These are phyloP conservation scores for Cladosporium austrohemisphaericum DNA, from an alignment of 2,329 filamentous ascomycete genomes.

Conservation along the genomic window DNA sequence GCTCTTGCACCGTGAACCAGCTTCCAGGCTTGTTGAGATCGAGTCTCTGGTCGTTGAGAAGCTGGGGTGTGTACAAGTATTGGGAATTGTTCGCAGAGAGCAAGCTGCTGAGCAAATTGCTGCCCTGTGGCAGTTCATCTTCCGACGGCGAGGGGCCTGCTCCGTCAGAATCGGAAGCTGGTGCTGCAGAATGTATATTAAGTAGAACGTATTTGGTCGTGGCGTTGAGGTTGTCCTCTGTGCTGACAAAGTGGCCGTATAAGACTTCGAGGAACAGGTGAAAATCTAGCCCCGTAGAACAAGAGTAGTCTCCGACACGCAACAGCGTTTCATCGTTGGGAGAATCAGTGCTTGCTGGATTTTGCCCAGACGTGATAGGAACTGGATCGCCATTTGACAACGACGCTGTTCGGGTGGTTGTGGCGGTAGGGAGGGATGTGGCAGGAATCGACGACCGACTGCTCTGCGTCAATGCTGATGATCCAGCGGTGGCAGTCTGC, in stretches of 20 bases:
- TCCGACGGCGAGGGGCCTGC: slow-evolving; percentile 41
- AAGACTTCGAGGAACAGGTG: slow-evolving; percentile 49
- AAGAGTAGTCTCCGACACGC: slow-evolving; percentile 51
- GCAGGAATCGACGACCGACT: neutral
- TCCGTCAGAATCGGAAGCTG: slow-evolving; percentile 37
- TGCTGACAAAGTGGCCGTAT: slow-evolving; percentile 51
- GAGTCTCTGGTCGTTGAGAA: slow-evolving; percentile 49
- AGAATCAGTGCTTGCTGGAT: slow-evolving; percentile 14
- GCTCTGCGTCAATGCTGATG: neutral
- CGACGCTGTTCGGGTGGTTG: neutral
- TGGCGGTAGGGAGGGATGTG: neutral
- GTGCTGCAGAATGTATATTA: slow-evolving; percentile 57
- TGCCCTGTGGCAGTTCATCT: slow-evolving; percentile 42
- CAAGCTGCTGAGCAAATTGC: slow-evolving; percentile 45
- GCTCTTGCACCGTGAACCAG: slow-evolving; percentile 48
- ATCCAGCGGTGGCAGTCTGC: neutral
- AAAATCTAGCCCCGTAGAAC: slow-evolving; percentile 52
- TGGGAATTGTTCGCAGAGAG: slow-evolving; percentile 47
- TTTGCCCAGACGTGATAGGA: slow-evolving; percentile 9
- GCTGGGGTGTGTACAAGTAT: slow-evolving; percentile 53
- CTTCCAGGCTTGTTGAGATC: slow-evolving; percentile 51
- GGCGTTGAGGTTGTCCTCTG: slow-evolving; percentile 53
- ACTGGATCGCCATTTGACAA: slow-evolving; percentile 1
- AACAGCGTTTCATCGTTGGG: slow-evolving; percentile 20
- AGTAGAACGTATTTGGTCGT: slow-evolving; percentile 52